These are phyloP conservation scores for Abelmoschus esculentus DNA, from an alignment of 345 rosid genomes.

Conservation along the genomic window DNA sequence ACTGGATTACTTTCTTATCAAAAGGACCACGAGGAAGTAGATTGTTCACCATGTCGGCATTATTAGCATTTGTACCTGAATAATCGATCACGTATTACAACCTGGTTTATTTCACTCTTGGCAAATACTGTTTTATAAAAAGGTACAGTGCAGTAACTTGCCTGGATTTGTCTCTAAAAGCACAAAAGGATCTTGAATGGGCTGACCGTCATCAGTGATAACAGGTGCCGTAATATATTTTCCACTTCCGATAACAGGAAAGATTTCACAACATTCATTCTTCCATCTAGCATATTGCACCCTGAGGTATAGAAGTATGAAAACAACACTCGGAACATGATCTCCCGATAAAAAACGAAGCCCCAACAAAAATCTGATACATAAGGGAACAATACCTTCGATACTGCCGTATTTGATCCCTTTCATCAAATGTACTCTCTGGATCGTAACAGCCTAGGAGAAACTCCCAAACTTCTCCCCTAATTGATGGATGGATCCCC, in stretches of 20 bases:
- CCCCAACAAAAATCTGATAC: conserved; percentile 3
- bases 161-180: conserved; percentile 57
- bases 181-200: conserved; percentile 75
- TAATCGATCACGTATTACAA: conserved; percentile 4
- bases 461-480: conserved; percentile 99
- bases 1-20: conserved; percentile 76
- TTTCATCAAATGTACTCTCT: conserved; percentile 77
- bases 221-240: conserved; percentile 83
- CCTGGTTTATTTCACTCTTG: neutral
- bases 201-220: conserved; percentile 72
- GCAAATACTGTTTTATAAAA: conserved; percentile 2
- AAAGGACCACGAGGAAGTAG: conserved; percentile 45
- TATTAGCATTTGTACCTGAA: conserved; percentile 29
- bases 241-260: conserved; percentile 93
- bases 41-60: conserved; percentile 46
- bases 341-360: conserved; percentile 2
- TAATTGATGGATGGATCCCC: conserved; percentile 96
- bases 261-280: conserved; percentile 58
- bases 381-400: conserved; percentile 50
- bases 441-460: conserved; percentile 90
- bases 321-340: conserved; percentile 8
- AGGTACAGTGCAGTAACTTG: conserved; percentile 18
- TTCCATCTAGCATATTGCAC: conserved; percentile 72
- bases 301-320: conserved; percentile 33
- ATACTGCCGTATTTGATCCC: conserved; percentile 61